phyloP scores from a whole-genome alignment of 2,329 filamentous ascomycete genomes.

The Cercospora brassicicola region DNA sequence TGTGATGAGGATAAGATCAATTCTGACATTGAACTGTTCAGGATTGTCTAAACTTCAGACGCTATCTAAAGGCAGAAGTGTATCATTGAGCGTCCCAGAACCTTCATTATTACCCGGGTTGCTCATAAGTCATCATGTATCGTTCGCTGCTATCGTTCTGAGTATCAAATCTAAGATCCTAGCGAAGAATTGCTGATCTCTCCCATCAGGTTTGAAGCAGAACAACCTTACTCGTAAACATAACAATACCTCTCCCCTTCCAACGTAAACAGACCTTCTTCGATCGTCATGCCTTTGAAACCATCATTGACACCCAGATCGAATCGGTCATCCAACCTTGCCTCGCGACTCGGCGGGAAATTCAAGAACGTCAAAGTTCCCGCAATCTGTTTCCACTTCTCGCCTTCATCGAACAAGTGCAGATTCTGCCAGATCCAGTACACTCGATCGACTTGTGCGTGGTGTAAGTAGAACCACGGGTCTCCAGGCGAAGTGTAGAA shows the following conservation, averaged over 20 bases:
- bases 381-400: neutral
- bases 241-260: slow-evolving; percentile 19
- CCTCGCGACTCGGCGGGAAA: slow-evolving; percentile 9
- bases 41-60: no score
- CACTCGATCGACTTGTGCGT: slow-evolving; percentile 46
- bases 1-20: no score
- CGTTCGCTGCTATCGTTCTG: neutral
- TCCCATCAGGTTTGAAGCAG: neutral
- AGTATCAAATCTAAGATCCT: neutral
- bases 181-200: neutral
- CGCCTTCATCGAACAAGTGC: neutral
- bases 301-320: slow-evolving; percentile 18
- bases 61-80: neutral
- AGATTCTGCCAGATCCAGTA: slow-evolving; percentile 55
- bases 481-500: slow-evolving; percentile 48
- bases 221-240: slow-evolving; percentile 17
- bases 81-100: neutral
- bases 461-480: slow-evolving; percentile 53
- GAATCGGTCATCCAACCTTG: slow-evolving; percentile 15
- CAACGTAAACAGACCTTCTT: slow-evolving; percentile 14
- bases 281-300: slow-evolving; percentile 16
- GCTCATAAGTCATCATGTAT: neutral
- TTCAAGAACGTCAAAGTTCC: slow-evolving; percentile 21
- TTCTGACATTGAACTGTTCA: no score
- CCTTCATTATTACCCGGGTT: neutral